Evolutionary conservation across 768 basidiomycete species (phyloP), one percentile per base, ranked within the genome.

Genomic region (Mrakia frigida): DNA sequence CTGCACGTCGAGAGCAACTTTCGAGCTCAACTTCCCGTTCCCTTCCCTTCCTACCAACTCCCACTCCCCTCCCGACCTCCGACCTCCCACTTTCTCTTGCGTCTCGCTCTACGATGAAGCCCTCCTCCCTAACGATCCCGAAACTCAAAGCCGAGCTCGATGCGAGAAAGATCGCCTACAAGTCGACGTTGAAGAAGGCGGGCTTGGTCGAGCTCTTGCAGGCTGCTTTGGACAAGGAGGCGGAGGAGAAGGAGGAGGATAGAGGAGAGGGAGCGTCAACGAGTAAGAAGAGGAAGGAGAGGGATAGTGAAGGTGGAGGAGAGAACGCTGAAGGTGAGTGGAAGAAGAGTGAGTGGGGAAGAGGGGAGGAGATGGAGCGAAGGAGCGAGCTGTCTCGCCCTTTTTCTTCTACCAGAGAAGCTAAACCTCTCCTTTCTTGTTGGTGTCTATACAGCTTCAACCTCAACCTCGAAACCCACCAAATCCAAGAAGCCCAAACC

Each of bases 251-350:
- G 52, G 70, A 18, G 56, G 50, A 35, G 41, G 70, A 39, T 11
- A 53, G 31, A 52, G 52, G 21, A 28, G 41, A 21, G 39, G 43
- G 33, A 56, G 70, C 1, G 28, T 31, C 21, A 37, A 35, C 6
- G 35, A 13, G 9, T 5, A 73, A 59, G 31, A 72, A 72, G 52
- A 59, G 52, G 52, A 72, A 72, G 28, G 23, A 28, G 14, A 72
- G 31, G 28, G 21, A 72, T 14, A 35, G 25, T 31, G 52, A 18
- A 35, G 13, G 16, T 33, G 46, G n/a, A n/a, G n/a, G n/a, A n/a
- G n/a, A 56, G 52, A 52, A 56, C 11, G 35, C 33, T 1, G 43
- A n/a, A 43, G 67, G 39, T 41, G 39, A 41, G 67, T 3, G 6
- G 43, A 28, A 39, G 25, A 9, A 14, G 14, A 37, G 31, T 23